phyloP scores from a whole-genome alignment of 2,329 filamentous ascomycete species.

The Aureobasidium sp. region DNA sequence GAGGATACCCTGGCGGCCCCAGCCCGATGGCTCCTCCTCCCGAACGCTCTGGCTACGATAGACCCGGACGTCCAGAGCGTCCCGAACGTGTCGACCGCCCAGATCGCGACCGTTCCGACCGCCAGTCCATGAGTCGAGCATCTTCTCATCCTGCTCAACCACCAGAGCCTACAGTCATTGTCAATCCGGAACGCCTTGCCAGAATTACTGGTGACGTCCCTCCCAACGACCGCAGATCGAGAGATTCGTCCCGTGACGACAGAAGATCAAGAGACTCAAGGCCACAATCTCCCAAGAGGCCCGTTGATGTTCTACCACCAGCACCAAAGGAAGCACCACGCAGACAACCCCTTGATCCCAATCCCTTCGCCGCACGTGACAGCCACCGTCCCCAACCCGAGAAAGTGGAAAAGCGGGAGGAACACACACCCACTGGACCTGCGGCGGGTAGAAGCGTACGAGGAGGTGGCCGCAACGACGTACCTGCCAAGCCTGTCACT shows the following conservation, averaged over 20 bases:
- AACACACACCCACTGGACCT: constrained; percentile 47
- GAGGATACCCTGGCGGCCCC: constrained; percentile 2
- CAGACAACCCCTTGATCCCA: constrained; percentile 21
- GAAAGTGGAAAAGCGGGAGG: constrained; percentile 30
- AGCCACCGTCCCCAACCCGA: constrained; percentile 20
- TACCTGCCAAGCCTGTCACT: constrained; percentile 29
- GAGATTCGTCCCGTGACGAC: constrained; percentile 23
- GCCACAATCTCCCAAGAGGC: constrained; percentile 19
- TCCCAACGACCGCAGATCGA: constrained; percentile 16
- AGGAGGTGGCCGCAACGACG: constrained; percentile 14
- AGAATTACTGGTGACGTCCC: constrained; percentile 31
- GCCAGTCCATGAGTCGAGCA: neutral
- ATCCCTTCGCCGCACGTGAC: constrained; percentile 21
- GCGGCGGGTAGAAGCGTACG: constrained; percentile 35
- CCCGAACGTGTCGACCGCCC: neutral
- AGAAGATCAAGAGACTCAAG: constrained; percentile 19
- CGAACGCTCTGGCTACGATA: neutral
- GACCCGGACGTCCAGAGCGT: neutral
- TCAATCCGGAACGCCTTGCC: constrained; percentile 40
- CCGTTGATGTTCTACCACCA: constrained; percentile 32
- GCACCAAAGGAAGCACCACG: constrained; percentile 31
- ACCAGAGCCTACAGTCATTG: constrained; percentile 15
- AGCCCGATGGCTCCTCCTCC: constrained; percentile 10
- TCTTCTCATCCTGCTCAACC: constrained; percentile 2
- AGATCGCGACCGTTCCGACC: constrained; percentile 14